Evolutionary conservation across 768 basidiomycete species (phyloP), one percentile per base, ranked within the genome.

Genomic region (Asterophora lycoperdoides): DNA sequence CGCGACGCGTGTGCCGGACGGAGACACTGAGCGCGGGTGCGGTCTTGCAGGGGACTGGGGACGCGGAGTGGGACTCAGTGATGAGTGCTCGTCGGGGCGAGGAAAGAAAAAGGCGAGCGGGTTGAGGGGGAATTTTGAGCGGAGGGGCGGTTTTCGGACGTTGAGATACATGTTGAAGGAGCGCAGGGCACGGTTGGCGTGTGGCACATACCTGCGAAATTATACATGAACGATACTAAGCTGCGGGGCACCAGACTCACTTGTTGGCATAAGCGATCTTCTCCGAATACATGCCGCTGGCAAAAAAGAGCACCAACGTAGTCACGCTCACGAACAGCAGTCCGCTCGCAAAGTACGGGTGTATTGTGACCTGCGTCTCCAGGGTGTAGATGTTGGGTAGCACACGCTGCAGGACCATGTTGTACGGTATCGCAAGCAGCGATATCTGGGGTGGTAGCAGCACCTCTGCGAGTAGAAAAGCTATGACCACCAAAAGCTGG

Each of bases 91-190:
- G 6, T 64, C 57, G 4, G 76, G 71, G 18, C 75, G 70, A 9
- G 75, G 74, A 49, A 80, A 80, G 65, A 84, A 76, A 66, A 81
- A 77, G n/a, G 75, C 64, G 41, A 84, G 65, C 7, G 78, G 78
- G 58, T 77, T 83, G 70, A 66, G 72, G 55, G 57, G 59, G 53
- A 82, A 67, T 58, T 78, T 81, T 9, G 85, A 81, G 28, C 79
- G 76, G 13, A 89, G 68, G 0, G 91, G 81, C 1, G 84, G 85
- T 56, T 83, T 81, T 35, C 93, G 86, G 59, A 95, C 89, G 70
- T 99, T 99, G 57, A 99, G 78, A 60, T 91, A 90, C 84, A 99
- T 94, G 66, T 99, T 99, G 66, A 97, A 86, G 15, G 86, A 88
- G 14, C 95, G 82, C 11, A 99, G 75, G 0, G 93, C 84, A 39